phyloP scores from a whole-genome alignment of 2,329 filamentous ascomycete species.

The Helminthosporium solani region DNA sequence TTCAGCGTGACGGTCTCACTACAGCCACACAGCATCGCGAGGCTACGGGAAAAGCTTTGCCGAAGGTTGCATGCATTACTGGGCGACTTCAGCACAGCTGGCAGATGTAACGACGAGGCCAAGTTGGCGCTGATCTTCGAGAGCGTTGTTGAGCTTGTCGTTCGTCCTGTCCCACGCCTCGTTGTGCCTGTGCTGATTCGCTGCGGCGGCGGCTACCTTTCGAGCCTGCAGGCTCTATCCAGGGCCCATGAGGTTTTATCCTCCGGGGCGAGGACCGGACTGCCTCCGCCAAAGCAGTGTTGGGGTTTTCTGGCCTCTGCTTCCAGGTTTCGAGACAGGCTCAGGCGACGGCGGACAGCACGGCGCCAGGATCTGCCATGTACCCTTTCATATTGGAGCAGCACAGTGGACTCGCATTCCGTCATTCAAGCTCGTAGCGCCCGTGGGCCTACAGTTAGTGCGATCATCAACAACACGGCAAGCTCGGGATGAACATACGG shows the following conservation, averaged over 20 bases:
- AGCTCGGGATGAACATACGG: background rate
- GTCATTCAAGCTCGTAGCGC: background rate
- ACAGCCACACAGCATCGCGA: background rate
- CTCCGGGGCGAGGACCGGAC: background rate
- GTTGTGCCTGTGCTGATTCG: slow-evolving; percentile 1
- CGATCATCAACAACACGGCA: slow-evolving; percentile 2
- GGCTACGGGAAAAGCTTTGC: background rate
- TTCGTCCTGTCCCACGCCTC: background rate
- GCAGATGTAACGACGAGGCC: slow-evolving; percentile 2
- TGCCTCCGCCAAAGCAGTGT: background rate
- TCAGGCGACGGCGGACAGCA: background rate
- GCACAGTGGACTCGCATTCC: background rate
- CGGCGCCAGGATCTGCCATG: background rate
- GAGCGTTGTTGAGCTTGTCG: slow-evolving; percentile 1
- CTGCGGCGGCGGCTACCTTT: background rate
- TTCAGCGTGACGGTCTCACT: background rate
- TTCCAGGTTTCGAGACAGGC: background rate
- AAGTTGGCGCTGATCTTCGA: background rate
- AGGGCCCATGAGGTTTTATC: background rate
- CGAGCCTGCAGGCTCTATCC: background rate
- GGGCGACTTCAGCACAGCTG: background rate
- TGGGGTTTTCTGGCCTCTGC: background rate
- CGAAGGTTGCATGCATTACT: background rate
- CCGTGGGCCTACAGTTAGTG: background rate
- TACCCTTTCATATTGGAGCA: background rate